Evolutionary conservation across 2,329 filamentous ascomycete genomes (phyloP).

Genomic region (Stagonosporopsis cucurbitacearum): DNA sequence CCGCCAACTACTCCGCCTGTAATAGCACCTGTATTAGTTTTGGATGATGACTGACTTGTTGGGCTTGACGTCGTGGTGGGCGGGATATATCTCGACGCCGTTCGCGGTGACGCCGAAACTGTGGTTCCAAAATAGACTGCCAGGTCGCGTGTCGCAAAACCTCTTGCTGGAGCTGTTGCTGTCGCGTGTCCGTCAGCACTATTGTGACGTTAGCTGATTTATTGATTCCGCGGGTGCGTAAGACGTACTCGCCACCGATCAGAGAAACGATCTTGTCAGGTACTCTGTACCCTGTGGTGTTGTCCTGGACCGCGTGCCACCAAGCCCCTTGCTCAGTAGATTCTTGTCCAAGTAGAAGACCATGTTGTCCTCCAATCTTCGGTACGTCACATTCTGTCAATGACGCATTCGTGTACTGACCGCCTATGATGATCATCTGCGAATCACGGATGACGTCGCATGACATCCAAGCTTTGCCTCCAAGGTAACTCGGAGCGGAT

Average conservation of each 20-base stretch:
- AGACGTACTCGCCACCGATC: constrained; percentile 45
- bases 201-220: constrained; percentile 15
- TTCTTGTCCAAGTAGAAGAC: constrained; percentile 58
- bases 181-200: constrained; percentile 59
- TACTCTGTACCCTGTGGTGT: constrained; percentile 39
- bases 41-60: background rate
- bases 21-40: constrained; percentile 37
- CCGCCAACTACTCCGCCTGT: constrained; percentile 47
- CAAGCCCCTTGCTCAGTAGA: constrained; percentile 36
- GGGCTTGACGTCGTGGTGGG: constrained; percentile 3
- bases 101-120: constrained; percentile 53
- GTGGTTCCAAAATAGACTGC: constrained; percentile 58
- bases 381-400: constrained; percentile 58
- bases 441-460: constrained; percentile 62
- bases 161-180: constrained; percentile 53
- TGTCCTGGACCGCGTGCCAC: constrained; percentile 28
- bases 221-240: background rate
- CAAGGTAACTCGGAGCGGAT: constrained; percentile 44
- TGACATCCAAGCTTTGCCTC: constrained; percentile 54
- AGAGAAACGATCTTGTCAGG: constrained; percentile 57
- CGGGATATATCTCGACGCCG: constrained; percentile 55
- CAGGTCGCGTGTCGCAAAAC: constrained; percentile 59
- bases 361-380: constrained; percentile 60
- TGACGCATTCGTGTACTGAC: constrained; percentile 56
- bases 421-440: constrained; percentile 68